Base-by-base conservation (phyloP, 2,329 filamentous ascomycete species). In the Colletotrichum tanaceti region DNA sequence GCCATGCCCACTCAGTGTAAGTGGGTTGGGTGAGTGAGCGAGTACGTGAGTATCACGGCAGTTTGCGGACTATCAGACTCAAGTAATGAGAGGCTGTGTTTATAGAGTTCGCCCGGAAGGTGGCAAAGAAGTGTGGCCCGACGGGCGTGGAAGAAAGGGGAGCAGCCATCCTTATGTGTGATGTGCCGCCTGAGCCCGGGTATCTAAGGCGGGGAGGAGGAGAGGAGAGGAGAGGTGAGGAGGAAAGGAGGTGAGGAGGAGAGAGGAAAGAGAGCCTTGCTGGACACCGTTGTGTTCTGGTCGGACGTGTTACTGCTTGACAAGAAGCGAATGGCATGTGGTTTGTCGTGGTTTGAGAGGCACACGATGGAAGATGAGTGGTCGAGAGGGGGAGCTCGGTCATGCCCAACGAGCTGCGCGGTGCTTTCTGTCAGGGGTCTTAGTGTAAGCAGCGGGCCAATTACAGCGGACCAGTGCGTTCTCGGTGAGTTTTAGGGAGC, bases 41-140 rank as follows among this genome's bases (percentile, higher is more conserved):
- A 32, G 28, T 32, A 32, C 2, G 28, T 32, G 28, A 32, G 28
- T 32, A 32, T 64, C 41, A 52, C 22, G 47, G 28, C 7, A n/a
- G 24, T 46, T 44, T 24, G 50, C 11, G 32, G 50, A n/a, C 39
- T 20, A 38, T 43, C 18, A 13, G 38, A 63, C n/a, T 22, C 22
- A 13, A 32, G 28, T 9, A 32, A 54, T 35, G 14, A 58, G 50
- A 59, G 61, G 65, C 65, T 65, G 65, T 65, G 65, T 60, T 49
- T 5, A 24, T 47, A 41, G 35, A 50, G 13, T 60, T 60, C 50
- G 16, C 16, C 58, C 16, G 32, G 46, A n/a, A 22, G 22, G 58
- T 60, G 46, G 35, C 46, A 41, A 41, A 16, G 16, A 60, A 49
- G 32, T 22, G 55, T 35, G 22, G 16, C 57, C n/a, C 28, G 14